These are phyloP conservation scores for Protea cynaroides DNA, from an alignment of 164 flowering plant species.

Conservation along the genomic window DNA sequence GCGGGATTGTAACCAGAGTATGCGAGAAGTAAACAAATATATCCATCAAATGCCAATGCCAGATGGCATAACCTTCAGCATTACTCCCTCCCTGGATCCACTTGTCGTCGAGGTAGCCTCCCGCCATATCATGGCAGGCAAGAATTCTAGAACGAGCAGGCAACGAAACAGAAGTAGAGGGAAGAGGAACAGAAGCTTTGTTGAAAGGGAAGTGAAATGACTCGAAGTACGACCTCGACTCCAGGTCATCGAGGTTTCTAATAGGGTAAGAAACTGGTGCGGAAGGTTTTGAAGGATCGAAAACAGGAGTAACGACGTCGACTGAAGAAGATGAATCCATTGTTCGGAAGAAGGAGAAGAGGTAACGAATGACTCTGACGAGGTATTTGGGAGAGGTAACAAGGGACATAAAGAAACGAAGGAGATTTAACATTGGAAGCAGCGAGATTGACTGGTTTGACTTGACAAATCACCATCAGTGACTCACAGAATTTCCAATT, in stretches of 20 bases:
- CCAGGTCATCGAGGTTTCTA: constrained; percentile 56
- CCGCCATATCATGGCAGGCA: constrained; percentile 89
- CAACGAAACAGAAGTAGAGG: constrained; percentile 11
- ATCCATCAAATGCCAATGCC: constrained; percentile 97
- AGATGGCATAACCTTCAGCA: constrained; percentile 60
- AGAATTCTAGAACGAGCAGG: constrained; percentile 55
- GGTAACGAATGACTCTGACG: constrained; percentile 13
- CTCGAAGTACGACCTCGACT: constrained; percentile 58
- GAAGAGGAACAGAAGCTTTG: constrained; percentile 43
- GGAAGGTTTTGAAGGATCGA: constrained; percentile 57
- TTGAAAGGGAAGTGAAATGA: constrained; percentile 90
- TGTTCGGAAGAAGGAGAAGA: constrained; percentile 12
- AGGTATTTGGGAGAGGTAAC: constrained; percentile 17
- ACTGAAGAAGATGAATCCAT: constrained; percentile 1
- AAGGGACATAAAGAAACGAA: constrained; percentile 12
- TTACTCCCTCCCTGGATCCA: constrained; percentile 82
- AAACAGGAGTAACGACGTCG: constrained; percentile 27
- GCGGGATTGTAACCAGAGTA: constrained; percentile 75
- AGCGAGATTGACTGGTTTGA: too few relatives aligned
- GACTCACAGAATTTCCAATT: too few relatives aligned
- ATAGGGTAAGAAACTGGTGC: constrained; percentile 73
- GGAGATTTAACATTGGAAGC: background rate
- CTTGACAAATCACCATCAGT: too few relatives aligned
- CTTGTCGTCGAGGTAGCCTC: constrained; percentile 76
- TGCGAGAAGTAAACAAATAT: constrained; percentile 92